These are phyloP conservation scores for Auriscalpium microsporum DNA, from an alignment of 768 basidiomycete species.

Conservation along the genomic window DNA sequence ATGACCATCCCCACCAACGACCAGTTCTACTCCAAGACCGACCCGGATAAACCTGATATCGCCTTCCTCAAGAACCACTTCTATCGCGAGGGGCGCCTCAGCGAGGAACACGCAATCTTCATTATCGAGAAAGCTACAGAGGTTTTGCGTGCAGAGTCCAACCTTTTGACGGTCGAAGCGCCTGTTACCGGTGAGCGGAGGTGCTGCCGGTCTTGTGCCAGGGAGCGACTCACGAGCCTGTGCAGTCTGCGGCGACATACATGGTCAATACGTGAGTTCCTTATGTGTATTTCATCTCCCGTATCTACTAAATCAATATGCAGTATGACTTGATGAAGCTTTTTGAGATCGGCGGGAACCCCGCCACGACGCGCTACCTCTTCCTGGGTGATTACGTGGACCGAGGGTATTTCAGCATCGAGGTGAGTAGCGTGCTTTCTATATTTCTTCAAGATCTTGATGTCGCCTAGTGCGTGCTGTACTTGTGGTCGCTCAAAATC, in stretches of 20 bases:
- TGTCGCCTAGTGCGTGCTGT: slow-evolving; percentile 76
- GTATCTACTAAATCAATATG: slow-evolving; percentile 7
- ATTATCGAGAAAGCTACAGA: slow-evolving; percentile 87
- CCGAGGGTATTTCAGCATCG: slow-evolving; percentile 68
- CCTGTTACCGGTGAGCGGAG: slow-evolving; percentile 80
- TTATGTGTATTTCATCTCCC: not conserved
- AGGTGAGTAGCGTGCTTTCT: slow-evolving; percentile 29
- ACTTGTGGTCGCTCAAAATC: slow-evolving; percentile 97
- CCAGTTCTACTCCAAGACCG: slow-evolving; percentile 84
- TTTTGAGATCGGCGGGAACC: slow-evolving; percentile 70
- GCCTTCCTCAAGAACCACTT: slow-evolving; percentile 99
- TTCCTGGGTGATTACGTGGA: slow-evolving; percentile 74
- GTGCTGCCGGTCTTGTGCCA: not conserved
- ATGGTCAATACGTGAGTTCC: slow-evolving; percentile 90
- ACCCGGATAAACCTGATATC: slow-evolving; percentile 87
- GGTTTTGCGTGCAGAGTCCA: slow-evolving; percentile 74
- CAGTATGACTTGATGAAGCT: slow-evolving; percentile 76
- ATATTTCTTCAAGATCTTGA: slow-evolving; percentile 6
- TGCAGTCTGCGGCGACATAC: slow-evolving; percentile 83
- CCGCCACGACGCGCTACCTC: slow-evolving; percentile 63
- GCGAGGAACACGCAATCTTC: slow-evolving; percentile 91
- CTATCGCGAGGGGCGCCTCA: slow-evolving; percentile 89
- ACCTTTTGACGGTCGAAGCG: slow-evolving; percentile 90
- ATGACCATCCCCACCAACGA: slow-evolving; percentile 86
- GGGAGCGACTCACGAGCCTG: slow-evolving; percentile 20